Conservation (phyloP, 1,284 basidiomycete genomes). For the Ustilago cynodontis region DNA sequence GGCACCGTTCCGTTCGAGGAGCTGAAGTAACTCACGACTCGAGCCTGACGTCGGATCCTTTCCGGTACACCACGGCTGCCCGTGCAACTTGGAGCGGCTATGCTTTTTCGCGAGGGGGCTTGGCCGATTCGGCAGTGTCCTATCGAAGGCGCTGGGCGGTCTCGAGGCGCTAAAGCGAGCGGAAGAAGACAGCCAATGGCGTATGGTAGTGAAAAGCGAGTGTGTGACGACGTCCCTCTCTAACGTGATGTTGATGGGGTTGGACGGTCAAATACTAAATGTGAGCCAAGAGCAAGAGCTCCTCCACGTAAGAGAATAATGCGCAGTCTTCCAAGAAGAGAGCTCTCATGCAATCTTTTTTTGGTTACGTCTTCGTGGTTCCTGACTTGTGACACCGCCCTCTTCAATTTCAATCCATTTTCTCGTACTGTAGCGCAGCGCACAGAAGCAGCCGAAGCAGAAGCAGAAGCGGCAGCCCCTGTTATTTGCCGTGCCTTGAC, state of each 20-base stretch:
- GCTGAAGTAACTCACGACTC: background rate
- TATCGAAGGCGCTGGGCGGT: background rate
- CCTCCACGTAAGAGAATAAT: background rate
- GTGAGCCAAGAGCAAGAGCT: background rate
- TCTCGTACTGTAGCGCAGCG: no score
- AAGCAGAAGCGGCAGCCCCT: background rate
- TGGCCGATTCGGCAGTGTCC: background rate
- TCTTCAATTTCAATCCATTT: no score
- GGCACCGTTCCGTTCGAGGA: background rate
- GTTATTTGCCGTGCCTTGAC: background rate
- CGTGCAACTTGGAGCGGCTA: slow-evolving; percentile 1
- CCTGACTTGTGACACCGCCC: no score
- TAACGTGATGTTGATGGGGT: background rate
- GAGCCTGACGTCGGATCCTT: background rate
- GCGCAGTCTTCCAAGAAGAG: slow-evolving; percentile 1
- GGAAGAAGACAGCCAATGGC: background rate
- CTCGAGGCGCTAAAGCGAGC: background rate
- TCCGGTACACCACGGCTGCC: background rate
- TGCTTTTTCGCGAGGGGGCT: background rate
- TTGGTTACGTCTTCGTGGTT: background rate
- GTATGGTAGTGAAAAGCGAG: background rate
- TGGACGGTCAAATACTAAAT: background rate
- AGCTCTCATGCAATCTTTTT: slow-evolving; percentile 3
- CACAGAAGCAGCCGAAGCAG: no score
- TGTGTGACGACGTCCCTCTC: background rate